Conservation (phyloP, 495 filamentous ascomycete genomes). For the Hyphodiscus hymeniophilus region DNA sequence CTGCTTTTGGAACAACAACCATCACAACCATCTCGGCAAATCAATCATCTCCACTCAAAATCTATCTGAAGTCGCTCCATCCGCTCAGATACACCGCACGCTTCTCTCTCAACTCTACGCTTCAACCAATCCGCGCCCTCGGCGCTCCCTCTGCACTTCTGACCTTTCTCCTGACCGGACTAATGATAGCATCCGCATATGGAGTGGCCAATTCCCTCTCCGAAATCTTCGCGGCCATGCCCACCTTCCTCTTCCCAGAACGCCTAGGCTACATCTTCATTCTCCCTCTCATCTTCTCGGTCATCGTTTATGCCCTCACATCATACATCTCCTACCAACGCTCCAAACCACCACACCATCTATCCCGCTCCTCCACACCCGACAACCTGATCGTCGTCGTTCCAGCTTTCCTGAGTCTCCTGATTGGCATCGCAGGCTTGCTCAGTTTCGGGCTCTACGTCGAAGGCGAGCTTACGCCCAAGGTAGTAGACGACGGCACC, state of each 20-base stretch:
- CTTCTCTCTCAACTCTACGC: constrained; percentile 20
- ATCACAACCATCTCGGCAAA: constrained; percentile 23
- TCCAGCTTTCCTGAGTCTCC: constrained; percentile 4
- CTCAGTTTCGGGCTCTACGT: constrained; percentile 14
- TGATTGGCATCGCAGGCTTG: constrained; percentile 10
- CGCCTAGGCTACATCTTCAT: constrained; percentile 36
- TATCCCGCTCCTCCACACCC: neutral
- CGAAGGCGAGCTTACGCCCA: neutral
- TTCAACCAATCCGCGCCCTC: constrained; percentile 36
- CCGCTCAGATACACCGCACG: constrained; percentile 20
- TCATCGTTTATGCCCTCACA: constrained; percentile 2
- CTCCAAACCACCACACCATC: constrained; percentile 3
- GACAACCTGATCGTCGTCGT: neutral
- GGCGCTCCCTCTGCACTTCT: constrained; percentile 36
- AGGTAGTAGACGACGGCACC: neutral
- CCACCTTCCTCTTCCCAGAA: constrained; percentile 31
- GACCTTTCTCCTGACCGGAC: constrained; percentile 32
- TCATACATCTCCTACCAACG: constrained; percentile 1
- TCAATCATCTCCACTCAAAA: constrained; percentile 27
- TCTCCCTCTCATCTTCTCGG: constrained; percentile 5
- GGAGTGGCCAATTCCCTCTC: constrained; percentile 34
- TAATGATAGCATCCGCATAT: constrained; percentile 35
- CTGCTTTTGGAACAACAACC: constrained; percentile 10
- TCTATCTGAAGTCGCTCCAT: constrained; percentile 30
- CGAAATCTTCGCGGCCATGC: constrained; percentile 35